Conservation (phyloP, 2,329 filamentous ascomycete species). For the Talaromyces marneffei region DNA sequence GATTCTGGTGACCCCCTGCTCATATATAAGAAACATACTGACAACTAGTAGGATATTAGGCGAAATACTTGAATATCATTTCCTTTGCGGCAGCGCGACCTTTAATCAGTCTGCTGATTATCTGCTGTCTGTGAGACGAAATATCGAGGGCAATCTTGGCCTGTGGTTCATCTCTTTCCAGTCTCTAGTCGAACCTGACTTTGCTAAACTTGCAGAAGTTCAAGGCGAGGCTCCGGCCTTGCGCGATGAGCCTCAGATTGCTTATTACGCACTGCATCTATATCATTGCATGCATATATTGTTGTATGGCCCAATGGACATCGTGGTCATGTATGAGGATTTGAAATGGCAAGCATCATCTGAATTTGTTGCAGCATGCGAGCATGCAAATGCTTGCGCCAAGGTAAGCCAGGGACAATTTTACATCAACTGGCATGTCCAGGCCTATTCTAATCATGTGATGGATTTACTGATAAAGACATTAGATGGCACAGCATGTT, state of each 20-base stretch:
- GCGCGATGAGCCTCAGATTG: neutral
- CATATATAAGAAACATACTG: neutral
- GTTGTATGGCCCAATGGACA: constrained; percentile 1
- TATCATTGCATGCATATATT: constrained; percentile 5
- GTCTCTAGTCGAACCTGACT: neutral
- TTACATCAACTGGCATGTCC: neutral
- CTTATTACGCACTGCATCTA: neutral
- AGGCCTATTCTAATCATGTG: neutral
- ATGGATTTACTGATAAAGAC: neutral
- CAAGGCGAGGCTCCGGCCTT: neutral
- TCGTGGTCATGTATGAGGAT: constrained; percentile 4
- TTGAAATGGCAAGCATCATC: neutral
- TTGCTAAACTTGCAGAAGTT: neutral
- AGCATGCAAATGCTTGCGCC: constrained; percentile 1
- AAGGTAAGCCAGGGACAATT: neutral
- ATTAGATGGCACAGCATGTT: neutral
- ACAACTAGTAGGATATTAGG: neutral
- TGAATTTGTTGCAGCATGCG: neutral
- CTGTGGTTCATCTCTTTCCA: neutral
- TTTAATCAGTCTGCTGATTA: neutral
- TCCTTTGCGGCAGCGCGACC: neutral
- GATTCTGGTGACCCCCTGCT: neutral
- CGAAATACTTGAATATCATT: constrained; percentile 2
- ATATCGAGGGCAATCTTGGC: neutral
- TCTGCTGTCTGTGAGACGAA: neutral